Percentiles rank a stretch among this genome's conserved stretches.
Evolutionary conservation across 2,329 filamentous ascomycete species (phyloP).

Genomic region (Tolypocladium sp.): DNA sequence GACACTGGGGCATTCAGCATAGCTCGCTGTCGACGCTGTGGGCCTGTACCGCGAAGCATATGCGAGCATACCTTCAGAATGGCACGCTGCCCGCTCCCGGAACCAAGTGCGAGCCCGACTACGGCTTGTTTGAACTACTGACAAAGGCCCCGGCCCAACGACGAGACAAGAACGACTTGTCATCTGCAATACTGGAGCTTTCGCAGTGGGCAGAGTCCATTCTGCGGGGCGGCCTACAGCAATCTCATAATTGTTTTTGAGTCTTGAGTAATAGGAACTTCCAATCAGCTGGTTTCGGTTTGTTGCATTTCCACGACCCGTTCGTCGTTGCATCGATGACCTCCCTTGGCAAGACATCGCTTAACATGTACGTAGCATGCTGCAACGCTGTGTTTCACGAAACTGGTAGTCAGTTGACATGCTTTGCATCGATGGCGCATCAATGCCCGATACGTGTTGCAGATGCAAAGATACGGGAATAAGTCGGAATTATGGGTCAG

Average conservation of each 20-base stretch:
- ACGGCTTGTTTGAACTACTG: constrained; percentile 29
- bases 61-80: constrained; percentile 29
- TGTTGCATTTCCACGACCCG: no score
- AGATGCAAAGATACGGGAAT: not conserved
- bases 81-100: constrained; percentile 25
- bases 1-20: constrained; percentile 26
- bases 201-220: no score
- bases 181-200: no score
- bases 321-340: not conserved
- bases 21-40: constrained; percentile 36
- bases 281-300: no score
- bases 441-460: not conserved
- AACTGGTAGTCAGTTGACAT: not conserved
- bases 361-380: not conserved
- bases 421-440: not conserved
- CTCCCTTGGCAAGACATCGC: not conserved
- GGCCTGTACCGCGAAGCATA: constrained; percentile 22
- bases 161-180: no score
- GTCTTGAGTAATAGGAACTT: no score
- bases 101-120: constrained; percentile 36
- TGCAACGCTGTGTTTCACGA: not conserved
- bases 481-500: not conserved
- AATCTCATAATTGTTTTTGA: no score
- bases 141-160: no score
- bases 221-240: no score